These are phyloP conservation scores for Diaporthe citriasiana DNA, from an alignment of 2,329 filamentous ascomycete species.

Conservation along the genomic window DNA sequence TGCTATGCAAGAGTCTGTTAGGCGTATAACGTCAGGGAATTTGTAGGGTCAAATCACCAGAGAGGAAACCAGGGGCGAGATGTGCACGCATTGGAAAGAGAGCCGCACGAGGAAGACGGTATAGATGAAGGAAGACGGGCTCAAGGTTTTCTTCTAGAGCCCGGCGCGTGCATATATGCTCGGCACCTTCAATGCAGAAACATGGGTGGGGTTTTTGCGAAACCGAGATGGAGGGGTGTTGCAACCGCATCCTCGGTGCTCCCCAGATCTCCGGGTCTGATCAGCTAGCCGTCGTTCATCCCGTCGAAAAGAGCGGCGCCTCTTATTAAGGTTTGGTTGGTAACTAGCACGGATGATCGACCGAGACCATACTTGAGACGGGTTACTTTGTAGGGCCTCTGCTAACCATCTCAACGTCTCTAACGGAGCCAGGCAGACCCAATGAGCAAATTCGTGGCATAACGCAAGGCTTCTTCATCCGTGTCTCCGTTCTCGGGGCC, in stretches of 20 bases:
- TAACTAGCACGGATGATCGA: conserved; percentile 15
- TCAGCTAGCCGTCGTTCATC: not conserved
- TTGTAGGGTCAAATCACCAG: not conserved
- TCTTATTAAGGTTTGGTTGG: conserved; percentile 25
- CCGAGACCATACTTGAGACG: not conserved
- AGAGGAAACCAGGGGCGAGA: too few species aligned
- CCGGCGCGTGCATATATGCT: not conserved
- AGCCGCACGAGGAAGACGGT: not conserved
- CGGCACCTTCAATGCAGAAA: not conserved
- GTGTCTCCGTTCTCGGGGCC: not conserved
- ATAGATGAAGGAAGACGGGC: not conserved
- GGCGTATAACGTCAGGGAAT: not conserved
- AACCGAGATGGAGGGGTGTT: not conserved
- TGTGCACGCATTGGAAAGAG: not conserved
- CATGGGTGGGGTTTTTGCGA: not conserved
- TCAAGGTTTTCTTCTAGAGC: not conserved
- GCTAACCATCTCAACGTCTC: not conserved
- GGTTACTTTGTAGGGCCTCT: not conserved
- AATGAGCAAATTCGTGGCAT: not conserved
- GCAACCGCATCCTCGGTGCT: not conserved
- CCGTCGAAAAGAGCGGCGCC: not conserved
- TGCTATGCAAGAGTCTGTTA: not conserved
- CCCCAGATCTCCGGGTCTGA: conserved; percentile 9
- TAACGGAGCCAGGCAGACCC: not conserved
- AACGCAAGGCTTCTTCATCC: not conserved